Evolutionary conservation across 176 grass and related monocot species (phyloP), one percentile per base, ranked within the genome.

Genomic region (Saccharum officinarum): DNA sequence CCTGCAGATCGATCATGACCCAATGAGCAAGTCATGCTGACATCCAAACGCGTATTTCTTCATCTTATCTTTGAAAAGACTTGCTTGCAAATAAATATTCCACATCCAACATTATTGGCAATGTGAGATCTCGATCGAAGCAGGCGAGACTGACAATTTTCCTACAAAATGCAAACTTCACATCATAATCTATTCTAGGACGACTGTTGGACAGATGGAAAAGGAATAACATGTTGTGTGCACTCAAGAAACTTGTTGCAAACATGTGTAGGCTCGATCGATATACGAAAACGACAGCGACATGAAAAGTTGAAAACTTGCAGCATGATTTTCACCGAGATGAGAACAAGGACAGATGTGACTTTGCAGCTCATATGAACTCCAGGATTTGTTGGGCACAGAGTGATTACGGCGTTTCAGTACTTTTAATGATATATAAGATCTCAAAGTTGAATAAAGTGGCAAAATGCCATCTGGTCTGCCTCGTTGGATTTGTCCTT

Each of bases 401-500:
- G 31, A 28, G n/a, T 4, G 68, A 69, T 45, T 67, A 26, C 46
- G 26, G 18, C 18, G 40, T 74, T 28, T 14, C 47, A 31, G 31
- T 67, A 61, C 16, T 59, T 59, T n/a, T 69, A n/a, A n/a, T n/a
- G n/a, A n/a, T n/a, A n/a, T n/a, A n/a, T 8, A n/a, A 59, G 37
- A 34, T 41, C 12, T 40, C 75, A 3, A 60, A 36, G 65, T 7
- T 80, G 34, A 60, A 75, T 28, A 84, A 7, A 15, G 41, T 72
- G 45, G 68, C 1, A 73, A n/a, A n/a, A 20, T 65, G 41, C 11
- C 25, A 4, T 16, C 68, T 66, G 9, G 26, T 54, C 12, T 54
- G 55, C 76, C 41, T 73, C 26, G 55, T 28, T 80, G 77, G 41
- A 41, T 72, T 86, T 80, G 84, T 80, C 85, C 42, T 86, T 81